Evolutionary conservation across 225 moss, liverwort and hornwort species (phyloP).

Genomic region (Pseudoscleropodium purum): DNA sequence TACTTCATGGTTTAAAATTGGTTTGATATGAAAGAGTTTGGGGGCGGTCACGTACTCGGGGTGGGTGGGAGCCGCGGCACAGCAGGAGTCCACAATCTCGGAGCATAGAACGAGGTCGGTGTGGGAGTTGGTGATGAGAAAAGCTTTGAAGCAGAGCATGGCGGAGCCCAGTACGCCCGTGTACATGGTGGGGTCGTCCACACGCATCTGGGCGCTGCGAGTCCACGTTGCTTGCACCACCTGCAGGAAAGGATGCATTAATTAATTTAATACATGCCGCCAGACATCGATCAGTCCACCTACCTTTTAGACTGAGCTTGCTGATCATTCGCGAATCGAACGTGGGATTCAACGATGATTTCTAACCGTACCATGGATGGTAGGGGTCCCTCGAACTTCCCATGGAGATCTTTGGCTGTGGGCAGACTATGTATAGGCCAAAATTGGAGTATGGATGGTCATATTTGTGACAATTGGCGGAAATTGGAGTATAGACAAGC

Average conservation of each 20-base stretch:
- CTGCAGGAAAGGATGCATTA: not conserved
- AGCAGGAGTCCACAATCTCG: conserved; percentile 42
- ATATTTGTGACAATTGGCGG: no score
- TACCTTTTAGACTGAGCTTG: no score
- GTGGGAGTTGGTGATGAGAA: not conserved
- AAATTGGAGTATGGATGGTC: not conserved
- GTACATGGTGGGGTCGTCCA: conserved; percentile 30
- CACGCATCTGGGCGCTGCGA: conserved; percentile 2
- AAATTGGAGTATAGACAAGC: no score
- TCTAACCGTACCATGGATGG: not conserved
- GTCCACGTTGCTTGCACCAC: conserved; percentile 36
- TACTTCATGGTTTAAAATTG: not conserved
- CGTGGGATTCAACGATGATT: not conserved
- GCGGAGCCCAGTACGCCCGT: conserved; percentile 33
- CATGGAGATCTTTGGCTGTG: not conserved
- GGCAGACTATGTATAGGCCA: not conserved
- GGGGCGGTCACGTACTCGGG: conserved; percentile 6
- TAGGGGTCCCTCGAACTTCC: not conserved
- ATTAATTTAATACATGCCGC: not conserved
- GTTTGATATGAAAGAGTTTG: not conserved
- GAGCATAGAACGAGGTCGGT: conserved; percentile 6
- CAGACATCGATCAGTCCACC: not conserved
- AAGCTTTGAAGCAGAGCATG: conserved; percentile 36
- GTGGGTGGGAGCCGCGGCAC: conserved; percentile 5
- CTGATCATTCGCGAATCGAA: not conserved